These are phyloP conservation scores for Pachyrhizus erosus DNA, from an alignment of 306 rosid genomes.

Conservation along the genomic window DNA sequence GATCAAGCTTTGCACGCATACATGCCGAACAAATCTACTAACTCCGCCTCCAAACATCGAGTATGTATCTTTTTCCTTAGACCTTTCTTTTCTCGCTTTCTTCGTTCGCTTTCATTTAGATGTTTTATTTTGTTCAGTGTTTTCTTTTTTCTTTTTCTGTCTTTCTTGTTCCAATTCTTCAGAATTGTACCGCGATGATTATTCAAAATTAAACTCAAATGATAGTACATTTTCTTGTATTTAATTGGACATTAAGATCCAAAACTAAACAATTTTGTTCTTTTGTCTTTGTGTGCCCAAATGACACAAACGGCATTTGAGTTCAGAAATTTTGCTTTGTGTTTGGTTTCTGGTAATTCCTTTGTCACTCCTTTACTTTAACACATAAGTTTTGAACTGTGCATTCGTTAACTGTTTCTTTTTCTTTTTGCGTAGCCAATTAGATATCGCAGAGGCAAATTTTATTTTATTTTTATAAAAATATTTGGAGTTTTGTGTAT, in stretches of 20 bases:
- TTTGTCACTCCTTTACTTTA: not conserved
- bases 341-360: not conserved
- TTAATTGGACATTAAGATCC: not conserved
- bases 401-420: not conserved
- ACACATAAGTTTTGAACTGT: not conserved
- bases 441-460: not conserved
- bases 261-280: not conserved
- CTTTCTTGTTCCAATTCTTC: not conserved
- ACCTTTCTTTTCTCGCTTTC: not conserved
- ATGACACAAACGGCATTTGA: not conserved
- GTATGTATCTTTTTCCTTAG: conserved; percentile 48
- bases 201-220: conserved; percentile 5
- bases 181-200: not conserved
- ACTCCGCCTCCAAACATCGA: conserved; percentile 43
- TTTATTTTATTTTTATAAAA: not conserved
- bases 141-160: not conserved
- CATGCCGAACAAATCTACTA: conserved; percentile 52
- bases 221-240: not conserved
- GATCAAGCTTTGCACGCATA: conserved; percentile 28
- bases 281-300: not conserved
- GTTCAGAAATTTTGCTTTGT: not conserved
- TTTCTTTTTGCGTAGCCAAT: not conserved
- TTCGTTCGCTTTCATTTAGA: not conserved
- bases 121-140: not conserved
- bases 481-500: not conserved